Conservation (phyloP, 1,284 basidiomycete genomes). For the Ganoderma resinaceum region DNA sequence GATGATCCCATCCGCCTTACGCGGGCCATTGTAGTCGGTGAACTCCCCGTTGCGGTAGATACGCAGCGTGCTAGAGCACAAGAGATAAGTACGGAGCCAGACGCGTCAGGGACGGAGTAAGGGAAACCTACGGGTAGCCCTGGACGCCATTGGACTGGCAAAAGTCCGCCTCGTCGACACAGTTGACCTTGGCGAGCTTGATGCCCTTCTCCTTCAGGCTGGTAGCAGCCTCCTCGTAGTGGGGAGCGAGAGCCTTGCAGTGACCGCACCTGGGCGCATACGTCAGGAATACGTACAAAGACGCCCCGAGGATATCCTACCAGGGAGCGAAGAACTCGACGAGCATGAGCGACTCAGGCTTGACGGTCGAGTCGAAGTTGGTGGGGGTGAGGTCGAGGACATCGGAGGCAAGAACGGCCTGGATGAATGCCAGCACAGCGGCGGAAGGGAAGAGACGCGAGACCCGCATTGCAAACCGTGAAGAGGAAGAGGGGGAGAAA, state of each 20-base stretch:
- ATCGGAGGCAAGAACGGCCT: conserved; percentile 73
- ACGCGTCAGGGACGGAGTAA: background rate
- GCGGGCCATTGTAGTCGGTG: conserved; percentile 85
- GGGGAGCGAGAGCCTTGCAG: conserved; percentile 91
- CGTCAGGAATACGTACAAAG: conserved; percentile 13
- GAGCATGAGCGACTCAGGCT: conserved; percentile 80
- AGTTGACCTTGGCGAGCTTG: conserved; percentile 96
- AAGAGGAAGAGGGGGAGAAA: conserved; percentile 26
- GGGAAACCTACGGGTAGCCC: conserved; percentile 85
- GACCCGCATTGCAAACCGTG: conserved; percentile 65
- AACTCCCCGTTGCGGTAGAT: conserved; percentile 90
- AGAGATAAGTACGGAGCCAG: background rate
- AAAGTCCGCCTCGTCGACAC: conserved; percentile 88
- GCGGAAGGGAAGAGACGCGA: conserved; percentile 57
- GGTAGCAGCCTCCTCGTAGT: conserved; percentile 97
- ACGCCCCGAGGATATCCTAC: conserved; percentile 45
- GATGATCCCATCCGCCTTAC: conserved; percentile 96
- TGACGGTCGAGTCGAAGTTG: conserved; percentile 77
- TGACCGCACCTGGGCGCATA: conserved; percentile 75
- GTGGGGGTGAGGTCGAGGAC: conserved; percentile 78
- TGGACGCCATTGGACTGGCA: conserved; percentile 86
- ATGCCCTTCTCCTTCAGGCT: conserved; percentile 89
- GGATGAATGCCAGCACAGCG: conserved; percentile 60
- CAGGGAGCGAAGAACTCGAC: conserved; percentile 98
- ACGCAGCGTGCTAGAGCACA: conserved; percentile 72